These are phyloP conservation scores for Dillenia suffruticosa DNA, from an alignment of 164 flowering plant species.

Conservation along the genomic window DNA sequence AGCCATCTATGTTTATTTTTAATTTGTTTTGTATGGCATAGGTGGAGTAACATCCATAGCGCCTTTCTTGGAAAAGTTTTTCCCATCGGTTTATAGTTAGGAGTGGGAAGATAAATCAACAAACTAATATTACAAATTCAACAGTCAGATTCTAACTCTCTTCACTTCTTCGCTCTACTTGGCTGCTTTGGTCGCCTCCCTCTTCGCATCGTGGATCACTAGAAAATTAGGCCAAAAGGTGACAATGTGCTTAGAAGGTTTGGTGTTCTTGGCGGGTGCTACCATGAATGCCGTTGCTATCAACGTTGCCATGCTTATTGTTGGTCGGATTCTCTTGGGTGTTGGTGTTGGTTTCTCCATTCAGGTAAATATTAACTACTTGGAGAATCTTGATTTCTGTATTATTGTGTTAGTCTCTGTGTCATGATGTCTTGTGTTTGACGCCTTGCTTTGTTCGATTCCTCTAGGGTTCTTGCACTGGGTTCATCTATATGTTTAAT, in stretches of 20 bases:
- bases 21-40: background rate
- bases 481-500: too few species aligned
- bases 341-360: background rate
- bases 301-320: background rate
- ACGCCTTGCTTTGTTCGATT: too few species aligned
- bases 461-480: too few species aligned
- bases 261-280: background rate
- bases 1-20: too few species aligned
- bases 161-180: background rate
- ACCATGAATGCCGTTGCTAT: background rate
- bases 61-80: background rate
- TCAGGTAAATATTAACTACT: background rate
- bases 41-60: slow-evolving; percentile 1
- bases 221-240: background rate
- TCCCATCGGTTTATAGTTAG: background rate
- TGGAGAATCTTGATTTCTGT: too few species aligned
- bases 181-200: background rate
- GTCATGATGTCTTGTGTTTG: too few species aligned
- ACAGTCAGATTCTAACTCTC: background rate
- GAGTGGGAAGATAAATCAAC: background rate
- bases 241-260: background rate
- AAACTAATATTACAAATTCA: background rate
- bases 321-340: background rate
- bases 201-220: background rate
- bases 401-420: too few species aligned